Base-by-base conservation (phyloP, 2,329 filamentous ascomycete species). In the Zalaria obscura region DNA sequence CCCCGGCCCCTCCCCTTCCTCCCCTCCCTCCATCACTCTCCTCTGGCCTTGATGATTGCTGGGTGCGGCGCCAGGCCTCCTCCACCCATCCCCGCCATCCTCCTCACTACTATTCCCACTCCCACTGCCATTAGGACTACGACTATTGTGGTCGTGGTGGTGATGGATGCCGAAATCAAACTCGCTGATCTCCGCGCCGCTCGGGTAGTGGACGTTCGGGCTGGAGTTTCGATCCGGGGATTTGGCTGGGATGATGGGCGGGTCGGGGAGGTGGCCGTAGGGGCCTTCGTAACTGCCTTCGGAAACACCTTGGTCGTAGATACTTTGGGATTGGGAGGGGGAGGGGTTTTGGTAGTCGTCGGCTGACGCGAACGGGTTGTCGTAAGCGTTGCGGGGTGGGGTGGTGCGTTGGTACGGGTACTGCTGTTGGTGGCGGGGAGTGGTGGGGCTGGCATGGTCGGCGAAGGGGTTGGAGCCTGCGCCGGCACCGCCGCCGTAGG, bases 111-210 rank as follows among this genome's bases (percentile, higher is more conserved):
- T 26, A 8, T 27, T 25, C 36, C 9, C 36, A 9, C n/a, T 25
- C 2, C 39, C 18, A 18, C 18, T 18, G 18, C 18, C 18, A 18
- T 18, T 18, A 18, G 18, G 18, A 18, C 18, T 18, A 18, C 18
- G 18, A 18, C 18, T 18, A 2, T 18, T 18, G 2, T 18, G 18
- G 18, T 18, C 18, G 18, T 18, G 18, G 36, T 25, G 31, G 18
- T 28, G 27, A 4, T 26, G 38, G 8, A 41, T 28, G 4, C 45
- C 46, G 41, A 47, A 47, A 36, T 47, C 41, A 35, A 47, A 47
- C 11, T 28, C 36, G 8, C 36, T 28, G n/a, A 45, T 18, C 34
- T 47, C 46, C 11, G 39, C 35, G 5, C 38, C 41, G 10, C 37
- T 39, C 4, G 46, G 46, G 31, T 45, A 47, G 25, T 41, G 38